A percentile compares a stretch with the other conserved stretches of the same genome.
These are phyloP conservation scores for Aurinia saxatilis DNA, from an alignment of 345 rosid genomes.

Conservation along the genomic window DNA sequence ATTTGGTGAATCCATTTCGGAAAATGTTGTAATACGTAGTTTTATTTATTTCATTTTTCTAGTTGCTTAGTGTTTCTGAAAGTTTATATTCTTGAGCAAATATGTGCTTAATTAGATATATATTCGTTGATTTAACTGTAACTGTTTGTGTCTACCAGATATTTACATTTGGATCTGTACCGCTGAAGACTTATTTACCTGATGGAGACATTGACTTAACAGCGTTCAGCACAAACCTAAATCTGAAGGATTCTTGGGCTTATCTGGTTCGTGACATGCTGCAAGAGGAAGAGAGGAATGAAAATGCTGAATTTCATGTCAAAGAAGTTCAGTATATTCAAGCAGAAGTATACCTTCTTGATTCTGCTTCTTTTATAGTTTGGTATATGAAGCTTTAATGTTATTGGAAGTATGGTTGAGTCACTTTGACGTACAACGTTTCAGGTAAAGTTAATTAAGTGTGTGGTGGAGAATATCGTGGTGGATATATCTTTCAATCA, in stretches of 20 bases:
- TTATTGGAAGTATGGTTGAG: background rate
- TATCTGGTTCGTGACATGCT: constrained; percentile 85
- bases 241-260: constrained; percentile 89
- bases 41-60: background rate
- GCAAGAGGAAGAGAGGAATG: constrained; percentile 86
- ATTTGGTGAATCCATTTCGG: no score
- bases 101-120: no score
- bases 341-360: constrained; percentile 63
- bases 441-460: constrained; percentile 94
- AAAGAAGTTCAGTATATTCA: constrained; percentile 98
- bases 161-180: constrained; percentile 95
- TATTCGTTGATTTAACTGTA: no score
- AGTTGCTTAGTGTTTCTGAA: no score
- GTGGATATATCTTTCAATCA: constrained; percentile 97
- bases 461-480: constrained; percentile 95
- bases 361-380: constrained; percentile 7
- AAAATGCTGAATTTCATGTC: constrained; percentile 77
- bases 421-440: constrained; percentile 8
- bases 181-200: constrained; percentile 96
- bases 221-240: constrained; percentile 58
- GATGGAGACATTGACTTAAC: constrained; percentile 97
- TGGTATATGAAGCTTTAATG: background rate
- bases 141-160: constrained; percentile 36
- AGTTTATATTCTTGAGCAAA: no score
- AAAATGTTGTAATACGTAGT: no score